Conservation (phyloP, 805 yeast species). For the Ogataea chonburiensis region DNA sequence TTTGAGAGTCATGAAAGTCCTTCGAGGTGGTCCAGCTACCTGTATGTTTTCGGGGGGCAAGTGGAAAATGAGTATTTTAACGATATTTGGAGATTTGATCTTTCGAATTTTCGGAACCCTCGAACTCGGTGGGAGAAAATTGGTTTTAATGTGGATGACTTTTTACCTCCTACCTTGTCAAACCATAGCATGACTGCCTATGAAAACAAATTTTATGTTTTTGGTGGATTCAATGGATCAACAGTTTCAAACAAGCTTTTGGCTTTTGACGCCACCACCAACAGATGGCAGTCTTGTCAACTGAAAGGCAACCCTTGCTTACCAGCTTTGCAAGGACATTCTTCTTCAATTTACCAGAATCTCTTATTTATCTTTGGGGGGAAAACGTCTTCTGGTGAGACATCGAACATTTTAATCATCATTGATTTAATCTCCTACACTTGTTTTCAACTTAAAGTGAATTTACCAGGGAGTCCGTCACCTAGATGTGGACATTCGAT, state of each 20-base stretch:
- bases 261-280: conserved; percentile 67
- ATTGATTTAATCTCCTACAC: conserved; percentile 68
- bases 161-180: conserved; percentile 75
- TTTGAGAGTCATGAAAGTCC: conserved; percentile 44
- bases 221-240: conserved; percentile 82
- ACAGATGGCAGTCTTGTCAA: conserved; percentile 68
- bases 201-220: conserved; percentile 76
- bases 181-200: conserved; percentile 87
- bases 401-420: conserved; percentile 66
- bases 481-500: conserved; percentile 91
- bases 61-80: conserved; percentile 75
- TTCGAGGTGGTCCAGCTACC: conserved; percentile 43
- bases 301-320: conserved; percentile 67
- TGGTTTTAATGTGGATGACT: conserved; percentile 39
- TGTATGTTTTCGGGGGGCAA: conserved; percentile 94
- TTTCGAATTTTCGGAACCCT: conserved; percentile 80
- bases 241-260: conserved; percentile 73
- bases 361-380: conserved; percentile 89
- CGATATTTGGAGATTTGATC: conserved; percentile 83
- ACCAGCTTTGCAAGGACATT: conserved; percentile 88
- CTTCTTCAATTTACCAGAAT: conserved; percentile 76
- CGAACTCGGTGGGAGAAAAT: conserved; percentile 82
- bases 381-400: conserved; percentile 67
- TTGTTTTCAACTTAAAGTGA: conserved; percentile 57
- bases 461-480: conserved; percentile 59